phyloP scores from a whole-genome alignment of 2,329 filamentous ascomycete species.

The Paraphoma chrysanthemicola region DNA sequence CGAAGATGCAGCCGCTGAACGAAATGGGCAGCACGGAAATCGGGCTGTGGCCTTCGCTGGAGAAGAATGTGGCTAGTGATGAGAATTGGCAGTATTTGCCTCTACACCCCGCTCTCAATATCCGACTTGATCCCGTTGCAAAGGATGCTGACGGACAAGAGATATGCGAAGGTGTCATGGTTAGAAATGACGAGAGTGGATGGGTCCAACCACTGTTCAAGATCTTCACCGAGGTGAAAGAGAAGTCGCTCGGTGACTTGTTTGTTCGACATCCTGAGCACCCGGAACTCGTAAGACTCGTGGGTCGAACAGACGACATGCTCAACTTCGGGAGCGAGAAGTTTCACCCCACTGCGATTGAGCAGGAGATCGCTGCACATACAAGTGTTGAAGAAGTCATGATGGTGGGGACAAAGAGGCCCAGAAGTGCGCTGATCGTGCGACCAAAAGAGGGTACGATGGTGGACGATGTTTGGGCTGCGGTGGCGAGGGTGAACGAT shows the following conservation, averaged over 20 bases:
- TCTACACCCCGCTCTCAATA: constrained; percentile 16
- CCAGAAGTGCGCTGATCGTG: constrained; percentile 38
- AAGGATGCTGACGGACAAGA: not conserved
- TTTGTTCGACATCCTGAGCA: constrained; percentile 17
- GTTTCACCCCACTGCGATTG: constrained; percentile 25
- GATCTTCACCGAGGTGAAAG: constrained; percentile 16
- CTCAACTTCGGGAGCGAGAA: constrained; percentile 27
- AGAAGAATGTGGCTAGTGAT: not conserved
- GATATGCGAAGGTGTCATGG: constrained; percentile 22
- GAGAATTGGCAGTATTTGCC: constrained; percentile 14
- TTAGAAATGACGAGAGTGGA: constrained; percentile 10
- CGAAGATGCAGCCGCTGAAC: constrained; percentile 6
- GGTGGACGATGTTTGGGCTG: constrained; percentile 55
- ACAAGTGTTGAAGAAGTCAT: constrained; percentile 36
- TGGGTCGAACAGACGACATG: constrained; percentile 31
- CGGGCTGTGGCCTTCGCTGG: constrained; percentile 9
- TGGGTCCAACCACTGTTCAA: constrained; percentile 26
- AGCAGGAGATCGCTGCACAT: constrained; percentile 31
- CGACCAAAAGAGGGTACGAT: constrained; percentile 26
- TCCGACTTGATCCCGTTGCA: constrained; percentile 7
- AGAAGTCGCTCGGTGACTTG: constrained; percentile 24
- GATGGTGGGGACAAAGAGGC: constrained; percentile 38
- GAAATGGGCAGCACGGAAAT: constrained; percentile 15
- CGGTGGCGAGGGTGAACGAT: constrained; percentile 54
- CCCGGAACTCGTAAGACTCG: constrained; percentile 17